Base-by-base conservation (phyloP, 129 eudicot species). In the Dittrichia graveolens region DNA sequence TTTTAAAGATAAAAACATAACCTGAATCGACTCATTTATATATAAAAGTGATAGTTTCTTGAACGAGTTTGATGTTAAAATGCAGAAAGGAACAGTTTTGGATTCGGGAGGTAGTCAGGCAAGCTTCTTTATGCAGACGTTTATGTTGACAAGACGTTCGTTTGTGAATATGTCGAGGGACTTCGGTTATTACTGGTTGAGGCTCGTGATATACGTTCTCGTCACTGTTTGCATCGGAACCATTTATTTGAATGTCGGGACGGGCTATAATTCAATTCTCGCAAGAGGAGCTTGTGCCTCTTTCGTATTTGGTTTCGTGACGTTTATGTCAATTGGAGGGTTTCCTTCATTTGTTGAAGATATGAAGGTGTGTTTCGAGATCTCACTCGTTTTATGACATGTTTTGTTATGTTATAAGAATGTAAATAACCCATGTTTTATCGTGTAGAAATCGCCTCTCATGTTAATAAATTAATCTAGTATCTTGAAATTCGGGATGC, bases 261-360 rank as follows among this genome's bases (percentile, higher is more conserved):
- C 97, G 0, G 79, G 96, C 13, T 95, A 88, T 79, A 85, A 80
- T 50, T 83, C 99, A 34, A 95, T 95, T 61, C 84, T 90, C 80
- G 99, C 99, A 35, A 90, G 99, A 72, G 99, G 99, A 45, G 95
- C 99, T 0, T 95, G 99, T 46, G 97, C 97, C 13, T 95, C 99
- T 1, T 95, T 95, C 46, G 99, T 95, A 55, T 95, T 95, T 66
- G 99, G 99, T 34, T 95, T 95, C 54, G 99, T 95, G 18, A 95
- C 99, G 8, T 95, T 95, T 80, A 95, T 95, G 99, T 95, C 99
- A 39, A 95, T 95, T 37, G 99, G 99, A 40, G 99, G 99, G 19
- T 95, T 95, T 61, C 99, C 99, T 63, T 95, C 97, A 0, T 95
- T 95, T 67, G 99, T 95, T 4, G 99, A 95, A 81, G 99, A 95